These are phyloP conservation scores for Bipolaris bicolor DNA, from an alignment of 2,329 filamentous ascomycete genomes.

Conservation along the genomic window DNA sequence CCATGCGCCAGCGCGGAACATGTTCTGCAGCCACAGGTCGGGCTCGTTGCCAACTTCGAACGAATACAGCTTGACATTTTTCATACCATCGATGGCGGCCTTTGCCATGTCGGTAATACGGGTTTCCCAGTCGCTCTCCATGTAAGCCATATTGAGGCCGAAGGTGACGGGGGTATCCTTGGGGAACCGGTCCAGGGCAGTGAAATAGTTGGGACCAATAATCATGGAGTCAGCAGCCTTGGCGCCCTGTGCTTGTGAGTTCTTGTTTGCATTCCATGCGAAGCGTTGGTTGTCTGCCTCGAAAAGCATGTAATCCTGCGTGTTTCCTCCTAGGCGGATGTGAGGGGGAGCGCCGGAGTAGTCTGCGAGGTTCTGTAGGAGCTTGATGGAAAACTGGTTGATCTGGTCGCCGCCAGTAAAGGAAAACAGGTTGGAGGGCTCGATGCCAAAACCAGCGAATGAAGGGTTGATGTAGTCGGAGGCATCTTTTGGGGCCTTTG, in stretches of 20 bases:
- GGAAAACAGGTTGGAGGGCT: constrained; percentile 60
- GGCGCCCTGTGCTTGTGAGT: constrained; percentile 50
- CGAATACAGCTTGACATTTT: constrained; percentile 49
- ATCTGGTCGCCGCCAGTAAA: constrained; percentile 54
- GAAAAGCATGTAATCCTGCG: constrained; percentile 59
- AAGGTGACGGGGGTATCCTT: constrained; percentile 57
- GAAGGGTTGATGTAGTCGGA: constrained; percentile 51
- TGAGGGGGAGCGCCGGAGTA: constrained; percentile 58
- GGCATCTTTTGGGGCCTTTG: constrained; percentile 37
- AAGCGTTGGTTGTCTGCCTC: constrained; percentile 46
- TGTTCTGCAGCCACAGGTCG: constrained; percentile 53
- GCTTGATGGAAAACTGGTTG: constrained; percentile 56
- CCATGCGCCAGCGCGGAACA: constrained; percentile 55
- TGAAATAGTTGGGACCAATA: constrained; percentile 57
- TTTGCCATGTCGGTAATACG: constrained; percentile 53
- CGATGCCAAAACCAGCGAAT: constrained; percentile 60
- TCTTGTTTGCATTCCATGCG: constrained; percentile 48
- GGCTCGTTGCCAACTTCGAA: constrained; percentile 56
- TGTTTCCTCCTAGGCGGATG: constrained; percentile 59
- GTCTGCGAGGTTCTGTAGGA: constrained; percentile 57
- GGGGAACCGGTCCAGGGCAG: constrained; percentile 58
- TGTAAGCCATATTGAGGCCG: constrained; percentile 59
- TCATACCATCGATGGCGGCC: constrained; percentile 46
- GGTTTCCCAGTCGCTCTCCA: constrained; percentile 52
- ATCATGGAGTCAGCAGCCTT: constrained; percentile 54